A percentile compares a stretch with the other conserved stretches of the same genome.
Evolutionary conservation across 2,329 filamentous ascomycete species (phyloP).

Genomic region (Massarina eburnea): DNA sequence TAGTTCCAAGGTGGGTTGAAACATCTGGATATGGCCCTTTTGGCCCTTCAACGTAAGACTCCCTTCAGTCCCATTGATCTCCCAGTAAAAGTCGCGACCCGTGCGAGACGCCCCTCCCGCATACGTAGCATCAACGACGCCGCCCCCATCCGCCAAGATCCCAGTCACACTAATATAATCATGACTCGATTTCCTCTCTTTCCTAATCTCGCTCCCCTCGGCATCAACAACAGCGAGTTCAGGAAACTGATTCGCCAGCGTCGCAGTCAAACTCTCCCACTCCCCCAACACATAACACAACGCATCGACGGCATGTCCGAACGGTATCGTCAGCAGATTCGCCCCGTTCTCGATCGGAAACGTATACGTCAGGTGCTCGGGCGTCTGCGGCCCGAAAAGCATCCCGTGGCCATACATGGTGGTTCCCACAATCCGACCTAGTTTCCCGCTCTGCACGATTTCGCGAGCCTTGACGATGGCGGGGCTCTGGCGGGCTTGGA

Average conservation of each 20-base stretch:
- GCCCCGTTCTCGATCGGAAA: constrained; percentile 45
- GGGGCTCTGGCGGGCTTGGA: constrained; percentile 50
- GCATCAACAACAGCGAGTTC: constrained; percentile 22
- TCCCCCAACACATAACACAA: constrained; percentile 34
- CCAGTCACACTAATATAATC: constrained; percentile 30
- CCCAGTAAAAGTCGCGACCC: constrained; percentile 34
- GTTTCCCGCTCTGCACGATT: constrained; percentile 45
- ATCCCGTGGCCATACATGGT: constrained; percentile 32
- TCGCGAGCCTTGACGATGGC: constrained; percentile 46
- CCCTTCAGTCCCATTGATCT: constrained; percentile 44
- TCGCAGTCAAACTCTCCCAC: constrained; percentile 26
- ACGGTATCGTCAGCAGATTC: constrained; percentile 47
- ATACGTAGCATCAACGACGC: constrained; percentile 27
- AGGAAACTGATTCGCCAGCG: constrained; percentile 23
- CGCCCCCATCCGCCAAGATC: constrained; percentile 22
- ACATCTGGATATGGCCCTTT: constrained; percentile 43
- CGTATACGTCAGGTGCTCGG: constrained; percentile 50
- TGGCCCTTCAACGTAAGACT: constrained; percentile 29
- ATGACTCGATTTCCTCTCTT: constrained; percentile 29
- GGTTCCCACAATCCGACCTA: constrained; percentile 48
- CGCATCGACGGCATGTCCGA: constrained; percentile 39
- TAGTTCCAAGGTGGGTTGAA: constrained; percentile 42
- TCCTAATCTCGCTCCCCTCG: constrained; percentile 18
- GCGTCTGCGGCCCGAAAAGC: constrained; percentile 21
- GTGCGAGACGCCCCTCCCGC: constrained; percentile 20